Base-by-base conservation (phyloP, 2,329 filamentous ascomycete species). In the Ceratocystis albifundus region DNA sequence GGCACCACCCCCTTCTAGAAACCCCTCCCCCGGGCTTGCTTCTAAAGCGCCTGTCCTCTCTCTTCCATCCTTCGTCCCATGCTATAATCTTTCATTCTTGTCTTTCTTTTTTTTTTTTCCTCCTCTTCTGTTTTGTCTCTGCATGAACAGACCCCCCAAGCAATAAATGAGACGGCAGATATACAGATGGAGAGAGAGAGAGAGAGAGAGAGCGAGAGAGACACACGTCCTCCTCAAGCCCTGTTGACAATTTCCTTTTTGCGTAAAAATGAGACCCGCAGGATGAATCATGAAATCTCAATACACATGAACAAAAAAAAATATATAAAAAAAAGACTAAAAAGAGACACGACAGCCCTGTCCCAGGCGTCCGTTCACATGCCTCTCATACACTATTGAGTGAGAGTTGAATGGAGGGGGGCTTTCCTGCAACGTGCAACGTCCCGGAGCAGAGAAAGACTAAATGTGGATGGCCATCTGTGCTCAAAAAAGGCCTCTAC, bases 171-270 rank as follows among this genome's bases (percentile, higher is more conserved):
- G 17, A 48, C n/a, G n/a, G 20, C 15, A 50, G 5, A 50, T 20
- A 10, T n/a, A 50, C 10, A n/a, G n/a, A 50, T n/a, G n/a, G n/a
- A n/a, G n/a, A n/a, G n/a, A n/a, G n/a, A n/a, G n/a, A n/a, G n/a
- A n/a, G n/a, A n/a, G n/a, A n/a, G n/a, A n/a, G n/a, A n/a, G n/a
- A n/a, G n/a, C n/a, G n/a, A n/a, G n/a, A n/a, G n/a, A n/a, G n/a
- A n/a, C n/a, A n/a, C 46, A 50, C n/a, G 8, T 55, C 50, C 53
- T 30, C 53, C 25, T 30, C 30, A n/a, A 10, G 25, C 53, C 53
- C 28, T 28, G 28, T 30, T 59, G 53, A 30, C 48, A 53, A 32
- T 32, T 59, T 59, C 28, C 53, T 36, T 30, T 59, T 59, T 59
- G 53, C 53, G 28, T 59, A 59, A 59, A 5, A 32, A 59, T 32